Base-by-base conservation (phyloP, 148 eudicot species). In the Vaccinium darrowii region DNA sequence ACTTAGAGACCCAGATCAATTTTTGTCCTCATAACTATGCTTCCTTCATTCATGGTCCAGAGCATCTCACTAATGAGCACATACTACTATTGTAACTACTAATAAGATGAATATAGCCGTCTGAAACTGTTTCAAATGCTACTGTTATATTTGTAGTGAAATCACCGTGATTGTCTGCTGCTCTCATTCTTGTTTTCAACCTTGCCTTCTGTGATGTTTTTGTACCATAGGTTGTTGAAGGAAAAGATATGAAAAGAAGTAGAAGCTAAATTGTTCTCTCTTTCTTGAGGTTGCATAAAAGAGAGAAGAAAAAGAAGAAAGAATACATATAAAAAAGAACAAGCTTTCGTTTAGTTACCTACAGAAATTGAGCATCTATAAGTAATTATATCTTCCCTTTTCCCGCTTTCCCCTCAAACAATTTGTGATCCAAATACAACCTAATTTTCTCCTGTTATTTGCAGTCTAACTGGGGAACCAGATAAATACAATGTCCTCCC, bases 401-500 rank as follows among this genome's bases (percentile, higher is more conserved):
- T 13, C 11, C 11, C 43, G 43, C 18, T 69, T 69, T 69, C 74
- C 43, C 74, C 74, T 69, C 39, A 3, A 30, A 27, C 43, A 69
- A 69, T 27, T 2, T 69, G 14, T 13, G 43, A 69, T 30, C 58
- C 36, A 30, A 69, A 5, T 30, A 4, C 18, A 69, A 27, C 74
- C 21, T 82, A 23, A 39, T 49, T 27, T 19, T 58, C 7, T 51
- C 1, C 60, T 85, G 33, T 53, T 69, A 25, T 67, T 69, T 91
- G 89, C 94, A 93, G 97, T 79, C 86, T 77, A 82, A 85, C 85
- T 2, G 94, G 92, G 19, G 92, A 92, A 82, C 90, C 91, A 6
- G 91, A 94, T 91, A 91, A 92, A 85, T 92, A 93, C 91, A 93
- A 93, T 79, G 90, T 89, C 39, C 92, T 92, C 77, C 94, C 98